Base-by-base conservation (phyloP, 2,329 filamentous ascomycete genomes). In the Botrytis tulipae region DNA sequence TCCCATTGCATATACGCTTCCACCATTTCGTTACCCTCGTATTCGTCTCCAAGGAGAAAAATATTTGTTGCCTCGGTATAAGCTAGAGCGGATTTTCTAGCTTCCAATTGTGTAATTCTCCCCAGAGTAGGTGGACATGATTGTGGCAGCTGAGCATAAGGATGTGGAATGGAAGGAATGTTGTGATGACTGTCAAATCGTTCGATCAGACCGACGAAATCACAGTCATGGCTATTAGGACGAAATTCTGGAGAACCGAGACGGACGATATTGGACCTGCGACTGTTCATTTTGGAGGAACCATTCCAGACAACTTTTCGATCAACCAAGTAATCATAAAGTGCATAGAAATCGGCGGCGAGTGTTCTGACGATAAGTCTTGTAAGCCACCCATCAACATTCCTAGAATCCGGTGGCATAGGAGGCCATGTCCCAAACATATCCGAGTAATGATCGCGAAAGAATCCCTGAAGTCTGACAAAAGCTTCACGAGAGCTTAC, bases 291-390 rank as follows among this genome's bases (percentile, higher is more conserved):
- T 66, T 88, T 88, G 78, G 91, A 89, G 0, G 86, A 87, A 32
- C 86, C 86, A 72, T 91, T 89, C 89, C 91, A 93, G 0, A 87
- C 80, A 7, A 92, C 86, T 65, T 92, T 88, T 8, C 89, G 86
- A 80, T 93, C 88, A 25, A 93, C 90, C 1, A 93, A 83, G 75
- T 91, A 92, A 78, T 93, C 90, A 77, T 93, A 93, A 2, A 93
- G 82, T 0, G 89, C 87, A 3, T 89, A 88, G 77, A 93, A 92
- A 76, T 93, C 91, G 46, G 83, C 84, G 76, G 91, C 89, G n/a
- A 93, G 80, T 4, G 83, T 84, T 65, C 86, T 84, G 1, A 86
- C 86, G 29, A 92, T 80, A 4, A 84, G 86, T 59, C 91, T 84
- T 7, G 87, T 90, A 20, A 93, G 83, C 90, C 90, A 92, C 57